Conservation (phyloP, 257 asterid species). For the Capsicum chinense region DNA sequence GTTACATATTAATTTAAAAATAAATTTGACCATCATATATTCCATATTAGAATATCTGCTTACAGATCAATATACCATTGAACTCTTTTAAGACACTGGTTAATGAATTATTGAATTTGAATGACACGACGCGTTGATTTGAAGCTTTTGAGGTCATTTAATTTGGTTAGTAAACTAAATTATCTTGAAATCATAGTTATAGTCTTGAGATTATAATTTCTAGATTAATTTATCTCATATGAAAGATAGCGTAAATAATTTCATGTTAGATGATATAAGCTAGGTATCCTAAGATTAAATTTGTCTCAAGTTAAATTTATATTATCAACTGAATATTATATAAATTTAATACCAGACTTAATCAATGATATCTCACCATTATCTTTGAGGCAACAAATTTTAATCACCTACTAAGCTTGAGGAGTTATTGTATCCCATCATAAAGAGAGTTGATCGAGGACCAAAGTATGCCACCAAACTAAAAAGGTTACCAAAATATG, state of each 20-base stretch:
- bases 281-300: no score
- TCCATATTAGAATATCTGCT: neutral
- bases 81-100: neutral
- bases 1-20: neutral
- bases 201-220: no score
- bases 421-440: conserved; percentile 31
- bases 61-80: neutral
- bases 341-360: no score
- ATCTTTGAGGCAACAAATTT: neutral
- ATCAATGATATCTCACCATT: neutral
- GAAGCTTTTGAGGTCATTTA: neutral
- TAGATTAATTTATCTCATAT: no score
- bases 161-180: no score
- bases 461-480: no score
- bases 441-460: neutral
- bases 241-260: no score
- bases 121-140: neutral
- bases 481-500: no score
- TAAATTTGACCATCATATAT: neutral
- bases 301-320: no score
- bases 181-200: no score
- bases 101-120: neutral
- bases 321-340: no score
- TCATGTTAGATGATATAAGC: no score
- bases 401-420: neutral